Conservation (phyloP, 2,329 filamentous ascomycete genomes). For the Magnaporthiopsis rhizophila region DNA sequence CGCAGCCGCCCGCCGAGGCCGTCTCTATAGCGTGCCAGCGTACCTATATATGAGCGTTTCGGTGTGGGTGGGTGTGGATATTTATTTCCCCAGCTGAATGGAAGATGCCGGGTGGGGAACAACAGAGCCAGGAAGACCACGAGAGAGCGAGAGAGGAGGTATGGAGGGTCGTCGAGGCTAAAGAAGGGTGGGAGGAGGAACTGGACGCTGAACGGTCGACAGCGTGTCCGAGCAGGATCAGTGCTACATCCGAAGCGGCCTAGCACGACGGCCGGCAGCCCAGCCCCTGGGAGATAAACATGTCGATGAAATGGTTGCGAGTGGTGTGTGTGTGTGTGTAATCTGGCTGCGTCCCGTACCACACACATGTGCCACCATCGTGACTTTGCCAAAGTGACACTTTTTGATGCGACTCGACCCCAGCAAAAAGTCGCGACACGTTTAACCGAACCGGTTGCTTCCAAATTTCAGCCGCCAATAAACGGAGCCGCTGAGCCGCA, state of each 20-base stretch:
- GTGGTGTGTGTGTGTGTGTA: neutral
- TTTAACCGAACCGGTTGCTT: neutral
- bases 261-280: neutral
- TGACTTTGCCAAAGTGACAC: neutral
- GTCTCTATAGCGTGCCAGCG: neutral
- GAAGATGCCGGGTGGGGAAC: neutral
- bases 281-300: neutral
- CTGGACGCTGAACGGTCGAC: neutral
- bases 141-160: neutral
- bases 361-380: neutral
- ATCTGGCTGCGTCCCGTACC: neutral
- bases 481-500: neutral
- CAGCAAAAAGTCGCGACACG: neutral
- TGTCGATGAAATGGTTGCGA: neutral
- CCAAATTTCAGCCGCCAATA: neutral
- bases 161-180: neutral
- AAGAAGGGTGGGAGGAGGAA: neutral
- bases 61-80: neutral
- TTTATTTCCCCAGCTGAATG: neutral
- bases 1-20: neutral
- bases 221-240: neutral
- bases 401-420: neutral
- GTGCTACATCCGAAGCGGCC: neutral
- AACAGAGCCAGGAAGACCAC: neutral
- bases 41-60: neutral